Evolutionary conservation across 495 filamentous ascomycete species (phyloP), one percentile per base, ranked within the genome.

Genomic region (Patellaria atrata): DNA sequence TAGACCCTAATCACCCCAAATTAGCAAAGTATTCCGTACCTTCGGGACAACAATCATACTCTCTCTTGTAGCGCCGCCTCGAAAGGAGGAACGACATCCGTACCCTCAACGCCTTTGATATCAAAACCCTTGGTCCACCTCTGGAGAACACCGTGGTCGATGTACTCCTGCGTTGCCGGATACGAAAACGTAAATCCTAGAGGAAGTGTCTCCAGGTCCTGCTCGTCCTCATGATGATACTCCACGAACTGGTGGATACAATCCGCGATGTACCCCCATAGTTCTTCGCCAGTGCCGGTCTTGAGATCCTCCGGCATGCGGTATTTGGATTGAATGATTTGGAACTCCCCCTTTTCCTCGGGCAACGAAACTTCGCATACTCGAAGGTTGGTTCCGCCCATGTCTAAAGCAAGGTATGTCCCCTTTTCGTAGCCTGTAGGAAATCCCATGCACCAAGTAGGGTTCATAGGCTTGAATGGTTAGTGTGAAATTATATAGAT

Each of bases 81-180:
- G 41, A 97, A 80, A 53, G 85, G 78, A 33, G 89, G 87, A 25
- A 94, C 87, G 12, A 97, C 85, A 55, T 97, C 89, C 9, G 82
- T 57, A 27, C 89, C 89, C 62, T 97, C 89, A 24, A 97, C 89
- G 21, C 89, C 91, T 26, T 78, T 71, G 56, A 97, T 96, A 51
- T 97, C 91, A 53, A 97, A 97, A 2, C 89, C 89, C 66, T 97
- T 97, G 40, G 89, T 97, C 89, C 89, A 97, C 40, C 91, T 77
- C 57, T 97, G 89, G 41, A 97, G 67, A 26, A 94, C 66, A 47
- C 89, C 89, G 53, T 94, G 83, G 51, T 97, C 83, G 50, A 97
- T 85, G 60, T 91, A 93, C 23, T 94, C 73, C 57, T 97, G 89
- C 9, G 84, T 89, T 18, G 85, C 91, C 2, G 89, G 89, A 53